Percentiles rank a stretch among this genome's conserved stretches.
These are phyloP conservation scores for Xylaria scruposa DNA, from an alignment of 495 filamentous ascomycete species.

Conservation along the genomic window DNA sequence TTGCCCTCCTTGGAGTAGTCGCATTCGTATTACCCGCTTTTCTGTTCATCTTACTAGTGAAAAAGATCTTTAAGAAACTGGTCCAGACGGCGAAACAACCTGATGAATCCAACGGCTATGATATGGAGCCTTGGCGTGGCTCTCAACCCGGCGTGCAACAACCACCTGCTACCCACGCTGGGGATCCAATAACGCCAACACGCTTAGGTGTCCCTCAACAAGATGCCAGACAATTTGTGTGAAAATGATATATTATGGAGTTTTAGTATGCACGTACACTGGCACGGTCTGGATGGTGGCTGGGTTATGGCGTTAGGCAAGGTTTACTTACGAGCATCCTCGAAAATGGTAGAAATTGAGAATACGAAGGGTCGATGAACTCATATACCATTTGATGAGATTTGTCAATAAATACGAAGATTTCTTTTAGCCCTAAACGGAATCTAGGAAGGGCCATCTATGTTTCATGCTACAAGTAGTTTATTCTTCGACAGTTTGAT, in stretches of 20 bases:
- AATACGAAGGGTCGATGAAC: background rate
- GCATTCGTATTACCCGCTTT: slow-evolving; percentile 39
- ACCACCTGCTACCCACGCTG: background rate
- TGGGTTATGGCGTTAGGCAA: background rate
- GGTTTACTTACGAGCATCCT: background rate
- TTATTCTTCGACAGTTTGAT: background rate
- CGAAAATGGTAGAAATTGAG: background rate
- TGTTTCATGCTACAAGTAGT: background rate
- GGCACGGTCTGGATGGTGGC: background rate
- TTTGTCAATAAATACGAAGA: background rate
- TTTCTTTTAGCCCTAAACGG: background rate
- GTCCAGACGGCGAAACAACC: slow-evolving; percentile 30
- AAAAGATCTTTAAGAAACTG: slow-evolving; percentile 30
- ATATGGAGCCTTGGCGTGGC: slow-evolving; percentile 38
- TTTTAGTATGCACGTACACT: background rate
- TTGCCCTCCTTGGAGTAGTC: slow-evolving; percentile 42
- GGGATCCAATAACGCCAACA: slow-evolving; percentile 12
- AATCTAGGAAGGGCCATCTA: background rate
- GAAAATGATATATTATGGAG: background rate
- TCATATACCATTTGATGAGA: background rate
- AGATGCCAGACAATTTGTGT: slow-evolving; percentile 15
- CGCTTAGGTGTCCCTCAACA: background rate
- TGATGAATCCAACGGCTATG: slow-evolving; percentile 28
- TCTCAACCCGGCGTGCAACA: slow-evolving; percentile 6
- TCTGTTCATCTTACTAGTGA: slow-evolving; percentile 33